Evolutionary conservation across 345 rosid genomes (phyloP), one percentile per base, ranked within the genome.

Genomic region (Eucalyptus erythrocorys): DNA sequence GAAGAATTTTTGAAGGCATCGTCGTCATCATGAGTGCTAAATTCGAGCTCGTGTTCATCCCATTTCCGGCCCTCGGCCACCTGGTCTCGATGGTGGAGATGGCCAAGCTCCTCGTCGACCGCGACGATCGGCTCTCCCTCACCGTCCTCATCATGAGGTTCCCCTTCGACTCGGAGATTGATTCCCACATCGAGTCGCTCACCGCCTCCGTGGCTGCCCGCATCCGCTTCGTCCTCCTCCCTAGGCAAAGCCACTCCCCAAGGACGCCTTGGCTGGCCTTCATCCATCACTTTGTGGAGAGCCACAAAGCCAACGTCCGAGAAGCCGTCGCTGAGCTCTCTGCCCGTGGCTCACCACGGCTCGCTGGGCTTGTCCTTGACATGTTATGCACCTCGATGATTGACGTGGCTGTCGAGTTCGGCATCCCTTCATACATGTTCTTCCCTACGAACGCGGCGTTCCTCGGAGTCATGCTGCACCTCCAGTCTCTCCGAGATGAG

Each of bases 341-440:
- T 15, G 42, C 50, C 16, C 17, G 22, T 15, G 27, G 57, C 87
- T 80, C 64, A 90, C 89, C 64, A 84, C 92, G 3, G 88, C 95
- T 95, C 14, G 94, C 92, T 17, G 95, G 96, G 43, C n/a, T 95
- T 64, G 93, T 95, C 47, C 79, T 94, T 22, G 97, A 93, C 90
- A 89, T 95, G 95, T 91, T 94, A 61, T 94, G 94, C 88, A 92
- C 92, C 13, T 15, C 87, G 8, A 90, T 94, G 92, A 92, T 95
- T 1, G 95, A 96, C 27, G 92, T 93, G 6, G 97, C 95, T 1
- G 80, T 89, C 47, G 95, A 95, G 55, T 81, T 93, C 11, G 51
- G 87, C 3, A 82, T 92, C 22, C 96, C 98, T 17, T 89, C 88
- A 68, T 95, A 96, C 87, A 4, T 95, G 37, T 95, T 92, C 79